Evolutionary conservation across 768 basidiomycete species (phyloP).

Genomic region (Crucibulum laeve): DNA sequence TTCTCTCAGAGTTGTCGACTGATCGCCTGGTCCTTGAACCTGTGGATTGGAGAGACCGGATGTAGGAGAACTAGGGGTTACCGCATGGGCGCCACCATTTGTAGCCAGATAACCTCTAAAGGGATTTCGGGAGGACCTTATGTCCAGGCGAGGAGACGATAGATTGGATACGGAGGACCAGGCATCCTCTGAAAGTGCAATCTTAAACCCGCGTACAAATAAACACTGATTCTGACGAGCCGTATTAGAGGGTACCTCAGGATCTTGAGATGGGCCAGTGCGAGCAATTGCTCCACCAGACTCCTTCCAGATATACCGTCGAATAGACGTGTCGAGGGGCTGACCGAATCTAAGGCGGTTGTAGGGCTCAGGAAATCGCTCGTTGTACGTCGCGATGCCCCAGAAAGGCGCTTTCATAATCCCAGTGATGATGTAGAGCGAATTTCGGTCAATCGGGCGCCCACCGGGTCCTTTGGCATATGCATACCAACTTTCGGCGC

Average conservation of each 20-base stretch:
- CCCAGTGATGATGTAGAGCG: neutral
- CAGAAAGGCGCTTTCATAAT: neutral
- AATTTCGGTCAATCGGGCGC: neutral
- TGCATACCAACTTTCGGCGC: constrained; percentile 11
- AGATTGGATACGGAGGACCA: neutral
- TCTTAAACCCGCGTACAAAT: neutral
- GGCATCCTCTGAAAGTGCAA: neutral
- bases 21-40: neutral
- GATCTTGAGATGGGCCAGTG: neutral
- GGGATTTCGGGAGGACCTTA: neutral
- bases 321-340: neutral
- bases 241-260: neutral
- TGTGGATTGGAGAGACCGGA: neutral
- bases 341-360: neutral
- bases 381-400: neutral
- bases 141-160: neutral
- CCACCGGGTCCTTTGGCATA: constrained; percentile 5
- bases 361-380: neutral
- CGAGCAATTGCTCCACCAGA: neutral
- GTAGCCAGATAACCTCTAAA: neutral
- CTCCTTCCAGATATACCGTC: constrained; percentile 5
- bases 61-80: neutral
- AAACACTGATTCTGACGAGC: neutral
- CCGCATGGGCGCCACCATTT: neutral
- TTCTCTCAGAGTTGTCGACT: neutral